Base-by-base conservation (phyloP, 2,329 filamentous ascomycete species). In the Aspergillus costaricaensis region DNA sequence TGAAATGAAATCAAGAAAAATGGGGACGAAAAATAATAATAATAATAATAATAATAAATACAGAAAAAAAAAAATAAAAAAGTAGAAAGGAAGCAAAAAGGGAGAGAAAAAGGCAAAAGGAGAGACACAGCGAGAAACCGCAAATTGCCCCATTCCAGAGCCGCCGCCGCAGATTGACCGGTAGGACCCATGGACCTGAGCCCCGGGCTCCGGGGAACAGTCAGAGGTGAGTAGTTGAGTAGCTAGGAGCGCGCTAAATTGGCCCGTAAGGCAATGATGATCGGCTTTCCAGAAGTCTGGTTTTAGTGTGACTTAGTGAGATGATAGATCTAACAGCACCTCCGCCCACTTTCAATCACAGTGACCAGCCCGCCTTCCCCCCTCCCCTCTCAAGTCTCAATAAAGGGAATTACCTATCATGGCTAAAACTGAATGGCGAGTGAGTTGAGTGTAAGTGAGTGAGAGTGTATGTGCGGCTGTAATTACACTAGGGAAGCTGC, bases 291-390 rank as follows among this genome's bases (percentile, higher is more conserved):
- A 72, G 67, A 69, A 65, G 57, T 68, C 60, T 73, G 72, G 72
- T 68, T 55, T 71, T 72, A 73, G 71, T 72, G 68, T 57, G 59
- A 67, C 61, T 69, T 70, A 69, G 68, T 69, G 67, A 74, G 72
- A 74, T 74, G 73, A 75, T 74, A 75, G 73, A 75, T 75, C 72
- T 74, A 67, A 71, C 67, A 63, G 50, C 60, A 52, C 53, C 58
- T 55, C 39, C 55, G 47, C 59, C 61, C 43, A 59, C 48, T 61
- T 63, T 52, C 63, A 23, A 43, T 58, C 63, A 59, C 43, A 58
- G 39, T 36, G 52, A 55, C 52, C 64, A 56, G 65, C 61, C 64
- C 67, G 67, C 65, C 63, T 64, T 32, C 19, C 5, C 30, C 12
- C 32, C 12, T 14, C 32, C 32, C 32, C 32, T 36, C 32, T 14